Evolutionary conservation across 2,329 filamentous ascomycete genomes (phyloP), one percentile per base, ranked within the genome.

Genomic region (Paradendryphiella salina): DNA sequence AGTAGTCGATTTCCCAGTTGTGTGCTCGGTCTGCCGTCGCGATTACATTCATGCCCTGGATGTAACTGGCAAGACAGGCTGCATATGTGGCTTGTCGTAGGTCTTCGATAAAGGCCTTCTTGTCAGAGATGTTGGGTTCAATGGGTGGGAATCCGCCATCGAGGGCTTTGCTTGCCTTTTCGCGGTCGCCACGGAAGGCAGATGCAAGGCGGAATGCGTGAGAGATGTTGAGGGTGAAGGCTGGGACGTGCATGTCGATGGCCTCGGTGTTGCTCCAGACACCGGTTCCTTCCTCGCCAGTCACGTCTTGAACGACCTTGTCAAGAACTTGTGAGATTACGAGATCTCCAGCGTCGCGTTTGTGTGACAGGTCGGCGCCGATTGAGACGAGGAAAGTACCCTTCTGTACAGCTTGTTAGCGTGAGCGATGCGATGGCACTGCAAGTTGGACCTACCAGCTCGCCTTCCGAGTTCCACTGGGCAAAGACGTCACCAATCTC

Each of bases 241-340:
- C 80, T 0, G 86, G 80, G 3, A 88, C 77, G 60, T 89, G 86
- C 3, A 83, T 76, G 3, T 76, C 69, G 5, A 85, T 79, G 0
- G 83, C 82, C 64, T 89, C 82, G 57, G 80, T 80, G 55, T 85
- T 81, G 4, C 82, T 81, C 86, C 85, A 89, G 39, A 82, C 79
- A 0, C 85, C 83, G 0, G 86, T 89, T 0, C 86, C 85, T 66
- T 89, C 86, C 33, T 82, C 82, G 43, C 82, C 79, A 26, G 85
- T 83, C 15, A 83, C 80, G 57, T 88, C 85, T 69, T 89, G 85
- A 0, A 88, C 85, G 0, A 89, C 85, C 64, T 88, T 88, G 69
- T 89, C 86, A 44, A 84, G 79, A 1, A 89, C 80, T 15, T 82
- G 76, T 21, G 81, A 79, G 1, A 89, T 76, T 0, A 88, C 80